A percentile compares a stretch with the other conserved stretches of the same genome.
Evolutionary conservation across 352 stramenopile genomes (phyloP).

Genomic region (Globisporangium lucens): DNA sequence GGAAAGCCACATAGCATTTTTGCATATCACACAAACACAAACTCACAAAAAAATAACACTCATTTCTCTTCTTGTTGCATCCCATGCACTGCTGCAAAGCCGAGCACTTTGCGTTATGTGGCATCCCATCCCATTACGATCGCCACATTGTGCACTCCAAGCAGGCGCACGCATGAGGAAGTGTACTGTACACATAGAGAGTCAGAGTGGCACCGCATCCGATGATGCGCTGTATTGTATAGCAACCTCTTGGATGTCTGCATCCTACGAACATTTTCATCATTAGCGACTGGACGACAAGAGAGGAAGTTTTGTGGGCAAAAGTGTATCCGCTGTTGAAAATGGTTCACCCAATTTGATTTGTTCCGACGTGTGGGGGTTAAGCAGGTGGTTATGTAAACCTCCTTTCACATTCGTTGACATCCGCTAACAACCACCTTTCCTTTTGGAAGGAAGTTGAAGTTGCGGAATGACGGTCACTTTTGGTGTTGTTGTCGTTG

Average conservation of each 20-base stretch:
- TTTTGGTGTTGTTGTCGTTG: background rate
- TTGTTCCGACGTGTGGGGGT: background rate
- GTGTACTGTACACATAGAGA: background rate
- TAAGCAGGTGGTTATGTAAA: background rate
- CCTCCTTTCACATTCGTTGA: background rate
- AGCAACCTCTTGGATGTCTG: background rate
- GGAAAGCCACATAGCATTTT: too few species aligned
- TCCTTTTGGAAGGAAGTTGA: slow-evolving; percentile 6
- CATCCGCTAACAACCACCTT: slow-evolving; percentile 2
- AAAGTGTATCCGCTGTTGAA: background rate
- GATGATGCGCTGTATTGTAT: background rate
- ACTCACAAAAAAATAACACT: too few species aligned
- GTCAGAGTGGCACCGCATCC: background rate
- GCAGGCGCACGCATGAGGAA: background rate
- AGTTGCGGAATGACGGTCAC: slow-evolving; percentile 11
- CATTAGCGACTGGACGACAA: background rate
- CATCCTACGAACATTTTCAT: background rate
- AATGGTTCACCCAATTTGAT: background rate
- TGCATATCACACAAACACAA: too few species aligned
- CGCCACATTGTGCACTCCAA: background rate
- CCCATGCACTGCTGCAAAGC: background rate
- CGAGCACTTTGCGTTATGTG: background rate
- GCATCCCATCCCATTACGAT: background rate
- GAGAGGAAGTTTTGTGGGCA: background rate
- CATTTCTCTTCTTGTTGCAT: too few species aligned